Conservation (phyloP, 2,329 filamentous ascomycete species). For the Aspergillus luchuensis region DNA sequence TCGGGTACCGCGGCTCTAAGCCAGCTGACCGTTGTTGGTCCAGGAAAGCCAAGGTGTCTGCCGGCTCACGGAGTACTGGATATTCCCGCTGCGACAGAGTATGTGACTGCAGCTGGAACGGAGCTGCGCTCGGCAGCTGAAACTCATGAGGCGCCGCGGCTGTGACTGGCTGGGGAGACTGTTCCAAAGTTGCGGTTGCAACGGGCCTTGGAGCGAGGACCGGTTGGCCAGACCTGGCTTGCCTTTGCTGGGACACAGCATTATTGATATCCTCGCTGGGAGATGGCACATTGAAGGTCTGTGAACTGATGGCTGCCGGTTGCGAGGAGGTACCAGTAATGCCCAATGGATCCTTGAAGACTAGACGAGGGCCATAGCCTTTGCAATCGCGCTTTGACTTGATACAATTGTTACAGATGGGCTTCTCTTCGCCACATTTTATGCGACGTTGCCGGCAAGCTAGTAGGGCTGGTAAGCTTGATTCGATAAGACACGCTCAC, state of each 20-base stretch:
- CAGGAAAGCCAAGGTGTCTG: background rate
- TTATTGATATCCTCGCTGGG: slow-evolving; percentile 26
- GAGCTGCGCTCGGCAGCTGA: too few relatives aligned
- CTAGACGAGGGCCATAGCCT: slow-evolving; percentile 45
- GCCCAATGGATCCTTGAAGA: slow-evolving; percentile 46
- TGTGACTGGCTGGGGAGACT: slow-evolving; percentile 13
- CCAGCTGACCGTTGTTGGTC: slow-evolving; percentile 1
- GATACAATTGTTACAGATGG: slow-evolving; percentile 49
- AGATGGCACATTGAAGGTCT: slow-evolving; percentile 15
- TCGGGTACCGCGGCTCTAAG: background rate
- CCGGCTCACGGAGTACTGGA: background rate
- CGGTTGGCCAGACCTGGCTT: slow-evolving; percentile 33
- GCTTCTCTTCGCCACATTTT: slow-evolving; percentile 86
- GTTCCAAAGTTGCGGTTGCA: slow-evolving; percentile 14
- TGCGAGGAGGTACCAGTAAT: slow-evolving; percentile 30
- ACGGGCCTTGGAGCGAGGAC: slow-evolving; percentile 37
- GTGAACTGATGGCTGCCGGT: slow-evolving; percentile 22
- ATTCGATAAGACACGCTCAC: slow-evolving; percentile 22
- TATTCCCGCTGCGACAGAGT: slow-evolving; percentile 2
- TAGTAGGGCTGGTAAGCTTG: slow-evolving; percentile 39
- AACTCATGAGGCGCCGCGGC: background rate
- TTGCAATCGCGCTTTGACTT: slow-evolving; percentile 51
- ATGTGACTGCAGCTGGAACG: slow-evolving; percentile 11
- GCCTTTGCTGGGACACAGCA: slow-evolving; percentile 24
- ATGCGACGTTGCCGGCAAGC: slow-evolving; percentile 93